A percentile compares a stretch with the other conserved stretches of the same genome.
Conservation (phyloP, 371 early-diverging fungal species). For the Actinomucor elegans region DNA sequence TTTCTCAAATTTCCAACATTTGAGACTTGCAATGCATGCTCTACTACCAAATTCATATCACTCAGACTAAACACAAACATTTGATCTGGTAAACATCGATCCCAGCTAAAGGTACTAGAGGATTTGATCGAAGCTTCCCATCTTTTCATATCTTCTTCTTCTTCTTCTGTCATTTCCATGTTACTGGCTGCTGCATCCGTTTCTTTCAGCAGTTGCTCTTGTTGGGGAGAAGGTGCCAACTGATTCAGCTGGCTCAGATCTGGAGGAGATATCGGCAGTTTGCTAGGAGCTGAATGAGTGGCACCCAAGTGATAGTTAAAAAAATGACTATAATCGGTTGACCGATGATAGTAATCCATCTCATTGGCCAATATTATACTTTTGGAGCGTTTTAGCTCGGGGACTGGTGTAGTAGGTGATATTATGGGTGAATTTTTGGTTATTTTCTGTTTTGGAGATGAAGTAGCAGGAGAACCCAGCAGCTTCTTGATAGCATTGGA, state of each 20-base stretch:
- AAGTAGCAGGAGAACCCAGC: background rate
- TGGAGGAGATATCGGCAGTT: background rate
- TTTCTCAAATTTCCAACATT: conserved; percentile 30
- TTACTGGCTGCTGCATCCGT: too few relatives aligned
- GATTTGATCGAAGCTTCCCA: conserved; percentile 30
- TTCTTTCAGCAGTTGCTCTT: background rate
- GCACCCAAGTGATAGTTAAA: conserved; percentile 21
- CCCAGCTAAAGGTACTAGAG: conserved; percentile 67
- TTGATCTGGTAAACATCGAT: conserved; percentile 74
- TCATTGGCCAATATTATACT: conserved; percentile 1
- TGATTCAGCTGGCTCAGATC: conserved; percentile 8
- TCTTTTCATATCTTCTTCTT: conserved; percentile 22
- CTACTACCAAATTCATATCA: conserved; percentile 65
- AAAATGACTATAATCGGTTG: conserved; percentile 28
- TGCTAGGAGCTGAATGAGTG: conserved; percentile 12
- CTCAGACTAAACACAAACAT: conserved; percentile 85
- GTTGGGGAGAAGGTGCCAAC: background rate
- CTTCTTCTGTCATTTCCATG: conserved; percentile 14
- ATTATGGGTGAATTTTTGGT: too few relatives aligned
- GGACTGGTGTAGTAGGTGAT: background rate
- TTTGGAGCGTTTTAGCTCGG: background rate
- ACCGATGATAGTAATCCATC: conserved; percentile 22
- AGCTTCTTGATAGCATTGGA: conserved; percentile 30
- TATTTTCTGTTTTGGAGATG: too few relatives aligned
- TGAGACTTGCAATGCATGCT: conserved; percentile 57